phyloP scores from a whole-genome alignment of 768 basidiomycete species.

The Russula brevipes region DNA sequence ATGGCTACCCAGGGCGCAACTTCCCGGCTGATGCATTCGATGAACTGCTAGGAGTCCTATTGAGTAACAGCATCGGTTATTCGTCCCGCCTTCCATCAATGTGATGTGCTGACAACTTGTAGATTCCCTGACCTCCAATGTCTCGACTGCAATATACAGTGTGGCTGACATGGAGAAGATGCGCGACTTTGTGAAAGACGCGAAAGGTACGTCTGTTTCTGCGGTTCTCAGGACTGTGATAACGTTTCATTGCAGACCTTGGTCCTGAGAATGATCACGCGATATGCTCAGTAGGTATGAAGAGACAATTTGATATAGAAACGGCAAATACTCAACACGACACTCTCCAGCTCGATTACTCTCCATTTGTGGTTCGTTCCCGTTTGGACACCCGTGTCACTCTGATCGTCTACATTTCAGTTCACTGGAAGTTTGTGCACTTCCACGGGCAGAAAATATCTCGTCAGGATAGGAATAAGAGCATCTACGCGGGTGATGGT shows the following conservation, averaged over 20 bases:
- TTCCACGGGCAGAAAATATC: constrained; percentile 15
- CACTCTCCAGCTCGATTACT: not conserved
- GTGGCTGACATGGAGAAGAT: constrained; percentile 10
- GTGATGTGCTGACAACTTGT: not conserved
- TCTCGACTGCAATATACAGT: constrained; percentile 12
- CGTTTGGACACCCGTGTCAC: not conserved
- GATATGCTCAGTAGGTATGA: no score
- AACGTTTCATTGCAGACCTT: not conserved
- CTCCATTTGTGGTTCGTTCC: constrained; percentile 5
- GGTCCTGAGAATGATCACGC: no score
- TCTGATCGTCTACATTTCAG: not conserved
- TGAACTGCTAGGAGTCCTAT: not conserved
- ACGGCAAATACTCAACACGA: no score
- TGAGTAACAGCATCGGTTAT: constrained; percentile 13
- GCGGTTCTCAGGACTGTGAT: not conserved
- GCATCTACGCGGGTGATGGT: not conserved
- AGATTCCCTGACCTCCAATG: constrained; percentile 15
- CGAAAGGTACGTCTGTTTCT: not conserved
- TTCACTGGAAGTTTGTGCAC: constrained; percentile 6
- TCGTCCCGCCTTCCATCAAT: not conserved
- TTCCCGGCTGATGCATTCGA: not conserved
- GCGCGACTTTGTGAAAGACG: constrained; percentile 4
- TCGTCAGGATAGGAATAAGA: constrained; percentile 9
- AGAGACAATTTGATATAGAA: no score
- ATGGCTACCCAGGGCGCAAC: not conserved